Evolutionary conservation across 805 yeast genomes (phyloP).

Genomic region (Ogataea nonfermentans): DNA sequence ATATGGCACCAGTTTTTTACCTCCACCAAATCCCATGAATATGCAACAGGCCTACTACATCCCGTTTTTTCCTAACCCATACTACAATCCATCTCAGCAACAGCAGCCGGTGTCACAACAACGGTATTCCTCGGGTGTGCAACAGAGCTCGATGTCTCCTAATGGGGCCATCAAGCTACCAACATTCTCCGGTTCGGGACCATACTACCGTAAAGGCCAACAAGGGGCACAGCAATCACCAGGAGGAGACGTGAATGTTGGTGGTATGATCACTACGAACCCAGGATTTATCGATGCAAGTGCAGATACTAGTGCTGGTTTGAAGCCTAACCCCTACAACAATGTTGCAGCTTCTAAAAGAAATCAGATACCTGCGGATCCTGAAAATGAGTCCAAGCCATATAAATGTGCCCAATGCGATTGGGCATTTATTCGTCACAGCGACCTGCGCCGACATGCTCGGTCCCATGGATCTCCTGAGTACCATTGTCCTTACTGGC

Average conservation of each 20-base stretch:
- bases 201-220: constrained; percentile 15
- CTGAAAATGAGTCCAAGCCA: constrained; percentile 30
- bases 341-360: constrained; percentile 13
- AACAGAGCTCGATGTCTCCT: constrained; percentile 11
- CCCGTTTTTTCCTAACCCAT: constrained; percentile 26
- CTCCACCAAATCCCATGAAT: constrained; percentile 28
- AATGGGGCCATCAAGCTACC: constrained; percentile 15
- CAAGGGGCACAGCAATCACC: constrained; percentile 12
- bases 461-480: constrained; percentile 66
- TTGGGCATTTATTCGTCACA: constrained; percentile 70
- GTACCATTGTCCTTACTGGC: constrained; percentile 74
- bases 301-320: constrained; percentile 8
- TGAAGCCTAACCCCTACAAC: constrained; percentile 20
- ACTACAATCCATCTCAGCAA: constrained; percentile 22
- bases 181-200: constrained; percentile 16
- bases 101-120: constrained; percentile 25
- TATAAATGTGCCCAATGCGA: constrained; percentile 48
- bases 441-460: constrained; percentile 66
- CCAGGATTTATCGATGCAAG: constrained; percentile 14
- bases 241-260: constrained; percentile 4
- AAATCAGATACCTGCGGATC: constrained; percentile 19
- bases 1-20: constrained; percentile 23
- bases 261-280: constrained; percentile 4
- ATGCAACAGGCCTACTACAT: constrained; percentile 26
- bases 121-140: constrained; percentile 19